Conservation (phyloP, 1,139 yeast genomes). For the Scheffersomyces titani region DNA sequence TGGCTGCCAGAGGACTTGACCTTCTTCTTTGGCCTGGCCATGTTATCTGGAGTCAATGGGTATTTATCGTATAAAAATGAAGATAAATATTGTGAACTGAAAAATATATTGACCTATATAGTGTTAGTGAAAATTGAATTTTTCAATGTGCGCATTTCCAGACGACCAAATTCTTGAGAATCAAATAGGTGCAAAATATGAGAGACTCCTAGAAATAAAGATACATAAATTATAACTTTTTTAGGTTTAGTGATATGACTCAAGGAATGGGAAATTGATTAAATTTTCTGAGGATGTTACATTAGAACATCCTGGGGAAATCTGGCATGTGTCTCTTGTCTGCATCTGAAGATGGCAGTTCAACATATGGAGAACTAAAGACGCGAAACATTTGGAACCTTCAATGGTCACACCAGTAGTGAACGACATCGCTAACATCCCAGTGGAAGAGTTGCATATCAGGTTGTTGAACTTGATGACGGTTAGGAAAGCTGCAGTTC, state of each 20-base stretch:
- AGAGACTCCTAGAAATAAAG: neutral
- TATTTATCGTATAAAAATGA: neutral
- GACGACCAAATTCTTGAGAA: neutral
- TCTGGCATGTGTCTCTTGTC: constrained; percentile 85
- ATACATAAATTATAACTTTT: no score
- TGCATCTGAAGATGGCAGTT: constrained; percentile 90
- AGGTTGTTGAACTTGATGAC: constrained; percentile 97
- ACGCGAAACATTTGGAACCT: constrained; percentile 89
- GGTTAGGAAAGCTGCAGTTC: constrained; percentile 86
- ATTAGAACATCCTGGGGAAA: constrained; percentile 26
- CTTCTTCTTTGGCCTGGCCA: constrained; percentile 2
- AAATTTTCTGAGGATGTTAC: constrained; percentile 59
- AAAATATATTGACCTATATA: neutral
- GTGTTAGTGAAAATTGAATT: neutral
- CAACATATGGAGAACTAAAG: constrained; percentile 92
- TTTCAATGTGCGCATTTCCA: neutral
- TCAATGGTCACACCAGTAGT: constrained; percentile 84
- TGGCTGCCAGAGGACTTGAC: neutral
- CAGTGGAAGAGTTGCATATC: constrained; percentile 84
- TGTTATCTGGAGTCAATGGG: neutral
- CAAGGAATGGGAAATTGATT: constrained; percentile 20
- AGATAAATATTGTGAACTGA: neutral
- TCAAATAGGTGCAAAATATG: neutral
- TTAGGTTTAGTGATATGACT: neutral
- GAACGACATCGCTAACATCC: constrained; percentile 87